Conservation (phyloP, 2,329 filamentous ascomycete species). For the Chaetomium globosum region DNA sequence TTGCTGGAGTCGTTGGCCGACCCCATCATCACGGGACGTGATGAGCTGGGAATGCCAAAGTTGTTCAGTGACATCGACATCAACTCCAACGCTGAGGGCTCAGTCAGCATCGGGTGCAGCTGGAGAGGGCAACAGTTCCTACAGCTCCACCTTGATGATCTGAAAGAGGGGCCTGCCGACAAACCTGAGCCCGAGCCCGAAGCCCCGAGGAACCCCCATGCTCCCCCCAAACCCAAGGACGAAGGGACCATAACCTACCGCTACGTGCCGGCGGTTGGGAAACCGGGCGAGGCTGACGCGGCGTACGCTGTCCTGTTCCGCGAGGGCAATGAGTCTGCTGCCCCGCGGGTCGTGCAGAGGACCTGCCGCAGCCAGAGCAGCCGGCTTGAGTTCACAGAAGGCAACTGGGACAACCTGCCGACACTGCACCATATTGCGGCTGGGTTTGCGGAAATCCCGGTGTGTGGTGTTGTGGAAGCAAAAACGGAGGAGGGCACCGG, state of each 20-base stretch:
- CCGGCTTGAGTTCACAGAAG: conserved; percentile 50
- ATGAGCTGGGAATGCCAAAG: conserved; percentile 66
- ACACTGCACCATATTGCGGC: conserved; percentile 62
- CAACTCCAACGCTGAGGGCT: not conserved
- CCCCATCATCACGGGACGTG: conserved; percentile 61
- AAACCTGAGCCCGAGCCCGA: not conserved
- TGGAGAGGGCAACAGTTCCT: conserved; percentile 11
- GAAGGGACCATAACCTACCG: conserved; percentile 46
- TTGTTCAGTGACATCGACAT: conserved; percentile 56
- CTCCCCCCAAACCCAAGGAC: conserved; percentile 5
- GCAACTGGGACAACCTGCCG: conserved; percentile 59
- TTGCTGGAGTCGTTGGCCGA: conserved; percentile 62
- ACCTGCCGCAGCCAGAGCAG: conserved; percentile 46
- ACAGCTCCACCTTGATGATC: conserved; percentile 5
- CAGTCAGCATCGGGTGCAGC: conserved; percentile 3
- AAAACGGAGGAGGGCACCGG: conserved; percentile 59
- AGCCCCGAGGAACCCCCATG: not conserved
- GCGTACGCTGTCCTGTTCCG: conserved; percentile 52
- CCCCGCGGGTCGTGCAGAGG: conserved; percentile 35
- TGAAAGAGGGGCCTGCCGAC: not conserved
- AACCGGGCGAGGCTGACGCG: conserved; percentile 54
- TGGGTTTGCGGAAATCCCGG: conserved; percentile 57
- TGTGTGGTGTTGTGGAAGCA: conserved; percentile 58
- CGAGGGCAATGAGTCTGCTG: conserved; percentile 43
- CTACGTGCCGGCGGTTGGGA: conserved; percentile 60